Percentiles rank a stretch among this genome's conserved stretches.
Conservation (phyloP, 2,329 filamentous ascomycete species). For the Geosmithia morbida region DNA sequence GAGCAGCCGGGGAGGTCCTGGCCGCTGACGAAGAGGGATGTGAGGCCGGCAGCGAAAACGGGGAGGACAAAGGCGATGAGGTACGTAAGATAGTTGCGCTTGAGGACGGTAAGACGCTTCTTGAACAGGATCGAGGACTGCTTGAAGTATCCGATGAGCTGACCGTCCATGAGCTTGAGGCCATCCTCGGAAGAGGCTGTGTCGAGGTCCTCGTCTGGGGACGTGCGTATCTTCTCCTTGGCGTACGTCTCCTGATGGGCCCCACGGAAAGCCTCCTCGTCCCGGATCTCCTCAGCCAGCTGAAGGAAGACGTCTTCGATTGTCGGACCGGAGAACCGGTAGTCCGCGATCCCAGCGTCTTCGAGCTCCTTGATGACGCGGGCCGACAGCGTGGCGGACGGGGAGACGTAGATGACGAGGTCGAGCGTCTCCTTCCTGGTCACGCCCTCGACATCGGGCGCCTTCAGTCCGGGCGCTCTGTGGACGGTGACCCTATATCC, state of each 20-base stretch:
- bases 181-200: conserved; percentile 10
- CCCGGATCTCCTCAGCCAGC: conserved; percentile 64
- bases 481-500: conserved; percentile 73
- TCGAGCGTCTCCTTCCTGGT: conserved; percentile 49
- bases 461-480: conserved; percentile 34
- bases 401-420: conserved; percentile 57
- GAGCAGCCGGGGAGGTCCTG: conserved; percentile 38
- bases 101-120: conserved; percentile 66
- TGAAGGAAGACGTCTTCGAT: conserved; percentile 89
- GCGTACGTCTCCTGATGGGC: conserved; percentile 7
- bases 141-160: conserved; percentile 49
- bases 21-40: conserved; percentile 57
- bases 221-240: conserved; percentile 7
- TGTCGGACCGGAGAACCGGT: conserved; percentile 75
- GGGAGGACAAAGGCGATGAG: conserved; percentile 63
- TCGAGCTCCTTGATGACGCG: conserved; percentile 58
- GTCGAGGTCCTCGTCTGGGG: conserved; percentile 8
- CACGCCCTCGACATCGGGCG: conserved; percentile 39
- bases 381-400: conserved; percentile 56
- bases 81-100: conserved; percentile 66
- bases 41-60: conserved; percentile 63
- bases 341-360: conserved; percentile 52
- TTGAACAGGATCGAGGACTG: conserved; percentile 63
- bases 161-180: conserved; percentile 51
- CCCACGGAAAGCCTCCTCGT: conserved; percentile 24